Base-by-base conservation (phyloP, 73 alveolate genomes). In the Uronychia setigera region DNA sequence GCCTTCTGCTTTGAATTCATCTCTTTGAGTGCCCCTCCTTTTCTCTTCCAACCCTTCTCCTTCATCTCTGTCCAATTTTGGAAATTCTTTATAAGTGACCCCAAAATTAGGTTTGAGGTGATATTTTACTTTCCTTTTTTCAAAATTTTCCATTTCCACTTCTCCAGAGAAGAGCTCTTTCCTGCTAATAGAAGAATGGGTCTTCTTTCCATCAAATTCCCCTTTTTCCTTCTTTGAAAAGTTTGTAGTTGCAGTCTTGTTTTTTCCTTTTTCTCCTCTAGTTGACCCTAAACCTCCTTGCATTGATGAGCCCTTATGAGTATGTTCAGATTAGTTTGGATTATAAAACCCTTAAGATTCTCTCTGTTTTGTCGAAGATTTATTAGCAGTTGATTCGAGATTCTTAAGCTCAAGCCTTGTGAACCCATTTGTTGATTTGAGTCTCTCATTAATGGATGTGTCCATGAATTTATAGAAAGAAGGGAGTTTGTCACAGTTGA, bases 401-500 rank as follows among this genome's bases (percentile, higher is more conserved):
- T 46, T 46, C 67, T 46, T 11, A 19, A 46, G 5, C 5, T 5
- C n/a, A 46, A 46, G 19, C n/a, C 67, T 46, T 5, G 67, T 5
- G 67, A 19, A 46, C 67, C 5, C 19, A 19, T 5, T 5, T 46
- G 67, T 19, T 46, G 67, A 46, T 5, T 19, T 46, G n/a, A n/a
- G n/a, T n/a, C n/a, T n/a, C n/a, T n/a, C n/a, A n/a, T n/a, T n/a
- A n/a, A n/a, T n/a, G n/a, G n/a, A n/a, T n/a, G n/a, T n/a, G n/a
- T n/a, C n/a, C n/a, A n/a, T n/a, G n/a, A n/a, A 5, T 19, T 19
- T 46, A 19, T 11, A 46, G 19, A 46, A 46, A 46, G 67, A 46
- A 46, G 67, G 67, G n/a, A 46, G 67, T 46, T 46, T 46, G 67
- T 46, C 67, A 19, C 67, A 46, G 67, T 46, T 46, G 67, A 46